phyloP scores from a whole-genome alignment of 1,284 basidiomycete species.

The Afroboletus lepidellus region DNA sequence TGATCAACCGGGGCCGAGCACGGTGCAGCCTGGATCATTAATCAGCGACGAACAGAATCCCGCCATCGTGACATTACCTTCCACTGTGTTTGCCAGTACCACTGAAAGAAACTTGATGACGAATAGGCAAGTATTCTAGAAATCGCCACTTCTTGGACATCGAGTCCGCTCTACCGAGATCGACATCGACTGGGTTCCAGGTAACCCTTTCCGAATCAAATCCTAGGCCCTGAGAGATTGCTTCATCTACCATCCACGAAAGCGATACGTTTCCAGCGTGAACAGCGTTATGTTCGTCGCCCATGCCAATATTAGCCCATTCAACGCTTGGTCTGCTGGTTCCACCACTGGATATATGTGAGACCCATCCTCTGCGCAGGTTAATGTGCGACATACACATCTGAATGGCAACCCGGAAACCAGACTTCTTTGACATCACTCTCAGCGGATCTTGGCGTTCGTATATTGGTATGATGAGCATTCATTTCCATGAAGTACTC shows the following conservation, averaged over 20 bases:
- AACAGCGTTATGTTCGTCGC: neutral
- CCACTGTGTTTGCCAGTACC: neutral
- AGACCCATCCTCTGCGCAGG: neutral
- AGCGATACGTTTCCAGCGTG: neutral
- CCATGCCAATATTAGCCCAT: too few species aligned
- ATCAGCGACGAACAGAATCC: neutral
- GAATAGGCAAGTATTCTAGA: slow-evolving; percentile 7
- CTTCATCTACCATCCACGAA: slow-evolving; percentile 14
- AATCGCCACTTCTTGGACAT: slow-evolving; percentile 4
- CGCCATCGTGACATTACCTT: neutral
- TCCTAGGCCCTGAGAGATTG: neutral
- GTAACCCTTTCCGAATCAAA: neutral
- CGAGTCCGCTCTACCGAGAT: neutral
- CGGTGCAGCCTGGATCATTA: slow-evolving; percentile 10
- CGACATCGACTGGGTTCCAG: neutral
- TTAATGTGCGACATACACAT: neutral
- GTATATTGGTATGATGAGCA: neutral
- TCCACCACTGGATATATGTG: neutral
- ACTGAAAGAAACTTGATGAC: neutral
- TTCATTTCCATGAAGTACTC: neutral
- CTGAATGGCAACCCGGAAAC: neutral
- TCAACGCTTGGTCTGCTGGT: neutral
- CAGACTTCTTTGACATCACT: neutral
- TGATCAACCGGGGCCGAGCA: slow-evolving; percentile 6
- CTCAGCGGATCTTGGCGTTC: neutral